These are phyloP conservation scores for Xerophyta viscosa DNA, from an alignment of 106 monocot species.

Conservation along the genomic window DNA sequence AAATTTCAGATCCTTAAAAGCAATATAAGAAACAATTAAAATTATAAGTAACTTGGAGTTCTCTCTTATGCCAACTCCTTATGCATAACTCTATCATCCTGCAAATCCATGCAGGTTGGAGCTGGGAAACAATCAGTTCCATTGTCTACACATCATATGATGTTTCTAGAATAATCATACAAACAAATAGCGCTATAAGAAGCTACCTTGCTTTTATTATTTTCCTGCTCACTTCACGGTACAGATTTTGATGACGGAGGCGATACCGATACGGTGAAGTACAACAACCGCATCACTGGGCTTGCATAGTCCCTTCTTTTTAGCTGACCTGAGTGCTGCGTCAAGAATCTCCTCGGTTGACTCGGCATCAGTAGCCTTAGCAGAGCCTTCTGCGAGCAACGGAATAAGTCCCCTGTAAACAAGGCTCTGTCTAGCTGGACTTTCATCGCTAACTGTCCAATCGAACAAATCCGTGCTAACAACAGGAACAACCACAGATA, in stretches of 20 bases:
- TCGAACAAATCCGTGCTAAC: slow-evolving; percentile 51
- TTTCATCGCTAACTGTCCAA: slow-evolving; percentile 53
- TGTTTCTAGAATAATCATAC: background rate
- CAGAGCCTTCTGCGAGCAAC: slow-evolving; percentile 66
- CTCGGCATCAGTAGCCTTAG: slow-evolving; percentile 64
- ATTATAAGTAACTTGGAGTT: background rate
- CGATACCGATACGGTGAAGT: slow-evolving; percentile 57
- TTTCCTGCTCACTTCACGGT: slow-evolving; percentile 33
- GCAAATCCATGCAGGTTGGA: slow-evolving; percentile 1
- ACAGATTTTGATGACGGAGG: slow-evolving; percentile 71
- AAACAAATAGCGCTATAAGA: background rate
- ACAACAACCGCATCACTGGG: slow-evolving; percentile 49
- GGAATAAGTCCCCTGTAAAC: slow-evolving; percentile 60
- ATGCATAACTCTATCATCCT: background rate
- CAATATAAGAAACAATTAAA: background rate
- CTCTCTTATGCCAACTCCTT: background rate
- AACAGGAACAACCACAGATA: slow-evolving; percentile 64
- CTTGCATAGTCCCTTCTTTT: slow-evolving; percentile 39
- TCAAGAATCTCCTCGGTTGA: slow-evolving; percentile 66
- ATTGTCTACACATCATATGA: background rate
- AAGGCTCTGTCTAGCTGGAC: slow-evolving; percentile 53
- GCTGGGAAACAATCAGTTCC: background rate
- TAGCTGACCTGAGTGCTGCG: slow-evolving; percentile 49
- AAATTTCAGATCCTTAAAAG: background rate
- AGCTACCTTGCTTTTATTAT: background rate